Percentiles rank a stretch among this genome's conserved stretches.
phyloP scores from a whole-genome alignment of 176 grass and related monocot species.

The Oryza meyeriana region DNA sequence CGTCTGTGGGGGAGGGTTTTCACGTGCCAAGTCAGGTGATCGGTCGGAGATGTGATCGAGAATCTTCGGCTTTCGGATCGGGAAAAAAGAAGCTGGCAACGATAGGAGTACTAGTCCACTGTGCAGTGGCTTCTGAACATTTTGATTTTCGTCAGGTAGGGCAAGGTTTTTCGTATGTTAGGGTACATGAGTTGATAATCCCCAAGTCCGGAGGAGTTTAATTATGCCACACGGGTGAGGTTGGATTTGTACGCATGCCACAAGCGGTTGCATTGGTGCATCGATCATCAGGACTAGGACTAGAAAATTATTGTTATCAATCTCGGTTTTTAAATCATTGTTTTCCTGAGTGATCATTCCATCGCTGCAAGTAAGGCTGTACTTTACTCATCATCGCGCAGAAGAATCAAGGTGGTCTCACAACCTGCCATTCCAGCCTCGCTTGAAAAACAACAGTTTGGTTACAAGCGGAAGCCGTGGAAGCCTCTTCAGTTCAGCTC shows the following conservation, averaged over 20 bases:
- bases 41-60: constrained; percentile 22
- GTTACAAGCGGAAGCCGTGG: neutral
- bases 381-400: neutral
- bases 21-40: constrained; percentile 21
- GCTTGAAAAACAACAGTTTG: neutral
- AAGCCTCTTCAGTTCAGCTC: neutral
- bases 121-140: no score
- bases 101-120: no score
- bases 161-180: no score
- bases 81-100: neutral
- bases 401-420: neutral
- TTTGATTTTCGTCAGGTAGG: no score
- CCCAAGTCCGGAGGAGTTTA: no score
- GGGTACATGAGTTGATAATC: no score
- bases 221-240: no score
- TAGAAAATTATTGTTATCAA: neutral
- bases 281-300: no score
- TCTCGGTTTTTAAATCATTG: neutral
- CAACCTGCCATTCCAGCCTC: neutral
- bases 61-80: constrained; percentile 4
- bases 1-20: neutral
- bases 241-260: neutral
- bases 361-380: neutral
- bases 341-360: neutral
- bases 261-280: neutral